Conservation (phyloP, 2,329 filamentous ascomycete genomes). For the Fusarium setosum region DNA sequence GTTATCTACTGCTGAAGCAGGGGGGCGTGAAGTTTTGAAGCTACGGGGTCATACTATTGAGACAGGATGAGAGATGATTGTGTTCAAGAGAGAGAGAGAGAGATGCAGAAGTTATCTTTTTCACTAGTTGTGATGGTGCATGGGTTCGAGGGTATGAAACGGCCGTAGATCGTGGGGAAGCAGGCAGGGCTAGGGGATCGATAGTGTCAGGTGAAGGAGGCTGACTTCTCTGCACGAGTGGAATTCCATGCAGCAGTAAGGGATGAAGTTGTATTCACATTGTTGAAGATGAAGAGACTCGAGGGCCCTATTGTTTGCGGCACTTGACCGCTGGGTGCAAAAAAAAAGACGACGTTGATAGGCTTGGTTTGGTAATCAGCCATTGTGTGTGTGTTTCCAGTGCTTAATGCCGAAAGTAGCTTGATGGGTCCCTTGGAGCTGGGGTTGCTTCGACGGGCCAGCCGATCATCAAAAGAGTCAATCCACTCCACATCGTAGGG, state of each 20-base stretch:
- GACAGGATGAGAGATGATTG: slow-evolving; percentile 21
- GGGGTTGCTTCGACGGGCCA: not conserved
- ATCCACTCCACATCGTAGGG: not conserved
- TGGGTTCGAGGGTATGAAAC: slow-evolving; percentile 19
- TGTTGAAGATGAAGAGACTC: not conserved
- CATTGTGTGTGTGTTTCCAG: too few species aligned
- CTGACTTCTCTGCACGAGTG: slow-evolving; percentile 7
- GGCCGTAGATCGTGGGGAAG: slow-evolving; percentile 11
- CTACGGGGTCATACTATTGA: slow-evolving; percentile 27
- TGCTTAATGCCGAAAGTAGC: not conserved
- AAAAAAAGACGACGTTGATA: not conserved
- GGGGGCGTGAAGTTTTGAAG: not conserved
- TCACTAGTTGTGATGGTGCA: slow-evolving; percentile 3
- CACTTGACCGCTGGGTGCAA: too few species aligned
- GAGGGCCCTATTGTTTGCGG: too few species aligned
- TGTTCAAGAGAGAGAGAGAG: slow-evolving; percentile 2
- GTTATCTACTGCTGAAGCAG: not conserved
- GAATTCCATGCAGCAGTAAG: slow-evolving; percentile 22
- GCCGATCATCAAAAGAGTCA: not conserved
- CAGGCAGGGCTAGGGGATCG: slow-evolving; percentile 6
- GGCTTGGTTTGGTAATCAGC: not conserved
- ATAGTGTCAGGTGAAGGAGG: slow-evolving; percentile 33
- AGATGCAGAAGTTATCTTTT: not conserved
- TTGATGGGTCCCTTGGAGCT: not conserved
- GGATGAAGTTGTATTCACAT: not conserved